Base-by-base conservation (phyloP, 805 yeast genomes). In the Candida orba region DNA sequence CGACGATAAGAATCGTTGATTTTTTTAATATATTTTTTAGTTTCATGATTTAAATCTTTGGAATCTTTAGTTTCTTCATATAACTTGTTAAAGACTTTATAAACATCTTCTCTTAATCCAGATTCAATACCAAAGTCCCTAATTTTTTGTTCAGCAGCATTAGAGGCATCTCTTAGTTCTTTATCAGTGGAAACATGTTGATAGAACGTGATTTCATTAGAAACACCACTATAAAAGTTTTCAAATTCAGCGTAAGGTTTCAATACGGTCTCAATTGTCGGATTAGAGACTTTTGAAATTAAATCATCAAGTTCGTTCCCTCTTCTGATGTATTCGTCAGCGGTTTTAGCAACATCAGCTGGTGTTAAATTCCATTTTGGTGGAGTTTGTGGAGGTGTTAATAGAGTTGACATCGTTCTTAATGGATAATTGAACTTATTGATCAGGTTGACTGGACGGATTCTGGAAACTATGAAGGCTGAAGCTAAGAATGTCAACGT, bases 91-190 rank as follows among this genome's bases (percentile, higher is more conserved):
- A 84, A 74, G 12, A 73, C 75, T 48, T 68, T 60, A 61, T 69
- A 87, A 9, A 87, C 76, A 51, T 84, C 91, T 50, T 69, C 76
- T 59, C 95, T 77, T 43, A 77, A 61, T 14, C 75, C 72, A 22
- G 81, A 70, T 52, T 84, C 95, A 53, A 86, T 84, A 9, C 71
- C 65, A 51, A 68, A 75, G 39, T 78, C 73, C 41, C 76, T 71
- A 36, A 83, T 60, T 46, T 69, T 56, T 56, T 77, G 77, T 49
- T 81, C 84, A 0, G 86, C 81, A 47, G 74, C 66, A 36, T 72
- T 72, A 3, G 90, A 78, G 4, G 88, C 86, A 49, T 83, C 86
- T 55, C 96, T 73, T 29, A 84, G 57, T n/a, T 64, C 77, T 54
- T 79, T 76, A 49, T 73, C 70, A 18, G 78, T 54, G 4, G 90